Conservation (phyloP, 139 green algal genomes). For the Helicosporidium sp. region DNA sequence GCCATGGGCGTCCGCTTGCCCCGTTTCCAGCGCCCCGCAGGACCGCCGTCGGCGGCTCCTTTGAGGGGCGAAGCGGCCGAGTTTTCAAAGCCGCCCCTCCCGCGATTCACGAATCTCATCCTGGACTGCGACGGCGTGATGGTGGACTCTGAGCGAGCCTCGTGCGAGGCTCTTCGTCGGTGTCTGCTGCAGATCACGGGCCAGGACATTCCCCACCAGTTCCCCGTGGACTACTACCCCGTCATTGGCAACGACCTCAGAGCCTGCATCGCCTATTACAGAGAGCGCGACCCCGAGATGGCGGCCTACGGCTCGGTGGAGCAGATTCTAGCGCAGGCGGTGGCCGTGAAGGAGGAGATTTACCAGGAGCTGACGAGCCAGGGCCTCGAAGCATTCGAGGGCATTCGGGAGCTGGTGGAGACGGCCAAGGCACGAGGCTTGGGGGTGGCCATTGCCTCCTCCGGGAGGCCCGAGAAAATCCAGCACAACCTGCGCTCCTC, state of each 20-base stretch:
- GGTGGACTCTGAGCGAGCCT: conserved; percentile 45
- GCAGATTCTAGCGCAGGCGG: no score
- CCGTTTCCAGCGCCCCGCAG: not conserved
- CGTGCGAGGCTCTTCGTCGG: conserved; percentile 42
- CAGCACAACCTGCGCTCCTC: conserved; percentile 30
- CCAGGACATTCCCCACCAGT: conserved; percentile 49
- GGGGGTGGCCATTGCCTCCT: conserved; percentile 26
- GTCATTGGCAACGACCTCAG: conserved; percentile 65
- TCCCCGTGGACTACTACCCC: conserved; percentile 37
- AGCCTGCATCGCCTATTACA: conserved; percentile 39
- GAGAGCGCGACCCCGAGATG: no score
- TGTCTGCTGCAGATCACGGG: conserved; percentile 43
- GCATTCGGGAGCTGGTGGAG: conserved; percentile 15
- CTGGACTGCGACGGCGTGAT: conserved; percentile 66
- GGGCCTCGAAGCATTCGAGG: conserved; percentile 24
- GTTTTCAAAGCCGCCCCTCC: not conserved
- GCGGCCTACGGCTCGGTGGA: no score
- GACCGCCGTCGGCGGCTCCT: not conserved
- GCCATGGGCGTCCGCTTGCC: not conserved
- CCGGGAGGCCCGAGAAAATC: conserved; percentile 44
- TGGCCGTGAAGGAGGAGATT: conserved; percentile 28
- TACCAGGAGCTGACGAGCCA: conserved; percentile 28
- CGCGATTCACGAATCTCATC: conserved; percentile 32
- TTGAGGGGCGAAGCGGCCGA: not conserved
- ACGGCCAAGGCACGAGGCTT: conserved; percentile 9